Evolutionary conservation across 2,329 filamentous ascomycete species (phyloP), one percentile per base, ranked within the genome.

Genomic region (Talaromyces sp.): DNA sequence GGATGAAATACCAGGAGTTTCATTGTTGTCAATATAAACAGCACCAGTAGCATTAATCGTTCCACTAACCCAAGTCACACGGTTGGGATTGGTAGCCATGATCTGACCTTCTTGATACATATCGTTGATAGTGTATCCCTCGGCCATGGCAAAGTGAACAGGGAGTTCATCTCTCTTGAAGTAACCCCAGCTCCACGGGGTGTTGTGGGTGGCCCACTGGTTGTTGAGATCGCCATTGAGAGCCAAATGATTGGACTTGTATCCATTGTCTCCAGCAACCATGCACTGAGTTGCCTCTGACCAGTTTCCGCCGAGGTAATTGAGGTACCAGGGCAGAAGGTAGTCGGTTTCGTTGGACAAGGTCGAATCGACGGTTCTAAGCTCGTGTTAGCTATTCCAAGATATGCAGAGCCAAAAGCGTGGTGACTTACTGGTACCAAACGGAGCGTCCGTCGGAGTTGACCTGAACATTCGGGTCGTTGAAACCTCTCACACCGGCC

Each of bases 71-170:
- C 84, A 80, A 5, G 78, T 80, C 3, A 83, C 83, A 61, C 84
- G 78, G 68, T 86, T 86, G 2, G 84, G 83, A 62, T 81, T 83
- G 0, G 84, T 86, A 0, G 83, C 79, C 0, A 83, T 82, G 36
- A 86, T 80, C 62, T 67, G 66, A 1, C 77, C 76, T 72, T 86
- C 82, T 77, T 82, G 83, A 66, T 86, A 86, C 84, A 86, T 86
- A 69, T 87, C 85, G 1, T 78, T 83, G 19, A 85, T 70, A 0
- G 84, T 83, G 80, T 82, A 86, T 10, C 77, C 82, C 64, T 86
- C 84, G 0, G 83, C 84, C 68, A 86, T 79, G 3, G 81, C 79
- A 71, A 82, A 86, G 19, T 86, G 84, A 17, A 84, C 78, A 0
- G 84, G 84, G n/a, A 86, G 75, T 64, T 86, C 84, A 4, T 77